Evolutionary conservation across 1,139 yeast genomes (phyloP), one percentile per base, ranked within the genome.

Genomic region (Debaryomycetaceae sp.): DNA sequence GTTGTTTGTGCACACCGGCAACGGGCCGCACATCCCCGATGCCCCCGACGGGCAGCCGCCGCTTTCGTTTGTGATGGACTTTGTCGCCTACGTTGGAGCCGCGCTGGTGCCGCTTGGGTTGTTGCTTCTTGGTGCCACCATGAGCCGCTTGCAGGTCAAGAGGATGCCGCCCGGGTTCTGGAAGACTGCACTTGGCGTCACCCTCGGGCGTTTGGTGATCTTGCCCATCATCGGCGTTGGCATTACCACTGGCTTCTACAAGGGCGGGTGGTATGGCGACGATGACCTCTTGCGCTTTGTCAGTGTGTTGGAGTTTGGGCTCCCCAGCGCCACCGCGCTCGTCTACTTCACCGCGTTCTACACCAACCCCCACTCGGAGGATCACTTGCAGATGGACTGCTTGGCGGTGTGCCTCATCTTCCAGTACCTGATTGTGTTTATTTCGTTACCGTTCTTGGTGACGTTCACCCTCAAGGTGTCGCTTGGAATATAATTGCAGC

Each of bases 71-170:
- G 37, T 88, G 8, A 81, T 89, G 73, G 96, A 89, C 50, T 76
- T 78, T 40, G 66, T 91, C 1, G 51, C 75, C 12, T 89, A 89
- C 51, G 62, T 89, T 3, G 96, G 96, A 1, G 78, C 78, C 2
- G 96, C 96, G 0, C 77, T 86, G 19, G 96, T 89, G 19, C 97
- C 96, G 1, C 61, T 85, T 39, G 96, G 96, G 2, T 65, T 89
- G 37, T 52, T 84, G 30, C 51, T 89, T 36, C 56, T 89, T 22
- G 97, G 97, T 3, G 95, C 93, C 9, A 85, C 96, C 3, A 74
- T 89, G 28, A 80, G 95, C 0, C 61, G 96, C 29, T 65, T 89
- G 31, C 64, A 72, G 38, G 59, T 86, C 17, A 68, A 65, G 11
- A 52, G 63, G 11, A 60, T 86, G 48, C 83, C 86, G 8, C 59